phyloP scores from a whole-genome alignment of 768 basidiomycete species.

The Russula compacta region DNA sequence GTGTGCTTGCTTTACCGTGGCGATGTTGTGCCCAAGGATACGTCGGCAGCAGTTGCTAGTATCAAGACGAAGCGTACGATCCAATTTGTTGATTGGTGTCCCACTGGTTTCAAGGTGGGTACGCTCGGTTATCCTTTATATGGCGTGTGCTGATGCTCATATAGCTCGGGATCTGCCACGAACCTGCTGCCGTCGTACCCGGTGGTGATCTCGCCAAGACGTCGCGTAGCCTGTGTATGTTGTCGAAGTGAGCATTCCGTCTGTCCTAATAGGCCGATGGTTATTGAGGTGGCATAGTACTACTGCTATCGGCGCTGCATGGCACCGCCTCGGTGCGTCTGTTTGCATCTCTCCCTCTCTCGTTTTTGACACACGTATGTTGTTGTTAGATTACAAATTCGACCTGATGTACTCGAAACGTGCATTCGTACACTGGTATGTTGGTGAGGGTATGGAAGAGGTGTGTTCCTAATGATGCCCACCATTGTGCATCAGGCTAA shows the following conservation, averaged over 20 bases:
- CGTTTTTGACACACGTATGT: constrained; percentile 12
- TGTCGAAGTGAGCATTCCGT: constrained; percentile 58
- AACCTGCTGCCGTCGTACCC: constrained; percentile 85
- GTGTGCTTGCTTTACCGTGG: constrained; percentile 90
- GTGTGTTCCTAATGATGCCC: constrained; percentile 24
- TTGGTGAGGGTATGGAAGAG: constrained; percentile 99
- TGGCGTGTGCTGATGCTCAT: constrained; percentile 25
- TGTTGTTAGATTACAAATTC: constrained; percentile 82
- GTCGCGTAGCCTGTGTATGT: constrained; percentile 92
- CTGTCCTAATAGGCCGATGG: background rate
- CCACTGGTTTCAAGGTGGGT: constrained; percentile 84
- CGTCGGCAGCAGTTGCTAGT: constrained; percentile 81
- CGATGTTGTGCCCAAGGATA: constrained; percentile 95
- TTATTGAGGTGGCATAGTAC: constrained; percentile 40
- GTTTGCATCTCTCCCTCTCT: background rate
- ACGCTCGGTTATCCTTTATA: background rate
- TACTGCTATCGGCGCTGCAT: constrained; percentile 88
- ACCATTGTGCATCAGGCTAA: constrained; percentile 13
- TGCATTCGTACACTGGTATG: constrained; percentile 90
- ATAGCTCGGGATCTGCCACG: constrained; percentile 93
- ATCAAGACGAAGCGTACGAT: constrained; percentile 98
- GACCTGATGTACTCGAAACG: constrained; percentile 97
- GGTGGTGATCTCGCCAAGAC: constrained; percentile 94
- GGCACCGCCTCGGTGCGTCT: constrained; percentile 68
- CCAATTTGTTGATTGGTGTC: constrained; percentile 98